Evolutionary conservation across 768 basidiomycete genomes (phyloP).

Genomic region (Trametes sanguinea): DNA sequence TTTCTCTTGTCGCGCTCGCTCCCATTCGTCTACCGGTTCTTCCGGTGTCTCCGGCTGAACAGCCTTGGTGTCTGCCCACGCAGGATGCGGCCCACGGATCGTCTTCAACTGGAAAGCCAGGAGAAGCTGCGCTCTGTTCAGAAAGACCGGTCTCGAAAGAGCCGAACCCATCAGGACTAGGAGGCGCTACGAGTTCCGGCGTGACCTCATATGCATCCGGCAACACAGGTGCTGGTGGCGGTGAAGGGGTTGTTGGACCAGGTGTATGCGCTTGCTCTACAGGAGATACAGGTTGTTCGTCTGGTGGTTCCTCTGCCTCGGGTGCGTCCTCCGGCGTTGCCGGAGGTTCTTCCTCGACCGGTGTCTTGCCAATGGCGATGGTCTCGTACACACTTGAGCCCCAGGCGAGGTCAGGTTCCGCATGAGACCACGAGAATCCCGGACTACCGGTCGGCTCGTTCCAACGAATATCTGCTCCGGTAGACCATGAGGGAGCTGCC

Average conservation of each 20-base stretch:
- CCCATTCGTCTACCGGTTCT: constrained; percentile 64
- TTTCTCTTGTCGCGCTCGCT: constrained; percentile 57
- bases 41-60: constrained; percentile 15
- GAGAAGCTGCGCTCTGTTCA: constrained; percentile 37
- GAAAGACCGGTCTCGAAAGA: constrained; percentile 55
- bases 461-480: constrained; percentile 48
- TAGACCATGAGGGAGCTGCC: constrained; percentile 58
- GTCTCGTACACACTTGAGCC: constrained; percentile 43
- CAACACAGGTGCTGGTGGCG: constrained; percentile 2
- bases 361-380: constrained; percentile 36
- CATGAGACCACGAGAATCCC: constrained; percentile 45
- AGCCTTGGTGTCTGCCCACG: constrained; percentile 28
- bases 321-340: background rate
- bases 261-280: background rate
- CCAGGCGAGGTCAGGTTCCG: constrained; percentile 30
- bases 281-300: background rate
- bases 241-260: background rate
- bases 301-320: background rate
- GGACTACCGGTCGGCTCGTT: constrained; percentile 44
- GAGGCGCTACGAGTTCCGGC: constrained; percentile 12
- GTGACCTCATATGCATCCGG: constrained; percentile 11
- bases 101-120: constrained; percentile 35
- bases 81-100: constrained; percentile 35
- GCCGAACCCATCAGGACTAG: constrained; percentile 57
- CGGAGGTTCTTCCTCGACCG: background rate